Base-by-base conservation (phyloP, 129 eudicot genomes). In the Sambucus nigra region DNA sequence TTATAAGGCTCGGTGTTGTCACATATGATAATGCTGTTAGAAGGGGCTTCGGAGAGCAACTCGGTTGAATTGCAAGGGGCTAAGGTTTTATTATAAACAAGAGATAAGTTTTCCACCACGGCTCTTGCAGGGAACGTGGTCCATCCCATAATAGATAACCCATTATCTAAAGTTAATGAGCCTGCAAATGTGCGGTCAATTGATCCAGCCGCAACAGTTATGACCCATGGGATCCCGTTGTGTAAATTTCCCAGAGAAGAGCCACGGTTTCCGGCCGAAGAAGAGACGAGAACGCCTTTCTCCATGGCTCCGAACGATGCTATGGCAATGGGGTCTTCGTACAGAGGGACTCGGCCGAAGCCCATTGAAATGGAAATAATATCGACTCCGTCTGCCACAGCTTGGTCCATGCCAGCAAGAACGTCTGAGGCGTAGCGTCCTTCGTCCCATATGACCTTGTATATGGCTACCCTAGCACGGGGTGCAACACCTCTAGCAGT, bases 271-370 rank as follows among this genome's bases (percentile, higher is more conserved):
- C 84, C 84, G 4, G 73, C 84, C 0, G 84, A 72, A 0, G 56
- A 16, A 7, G 84, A 77, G 33, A 77, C 79, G 5, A 77, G 20
- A 1, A 77, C 69, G 10, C 84, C 79, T 38, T 60, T 68, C 54
- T 50, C 79, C 84, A 68, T 77, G 7, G 84, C 84, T 5, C 69
- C 79, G 25, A 77, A 77, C 0, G 79, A 63, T 5, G 75, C 78
- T 23, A 77, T 68, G 3, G 84, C 79, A 1, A 77, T 53, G 0
- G 84, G 76, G 35, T 77, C 73, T 22, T 64, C 65, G 29, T 71
- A 77, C 47, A 78, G 14, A 2, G 68, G 47, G 12, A 45, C 25
- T 0, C 20, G 48, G 2, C 54, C 53, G 54, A 53, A 69, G 1
- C 84, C 76, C 64, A 77, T n/a, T 1, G 84, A 77, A 7, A 77